phyloP scores from a whole-genome alignment of 495 filamentous ascomycete species.

The Evernia prunastri region DNA sequence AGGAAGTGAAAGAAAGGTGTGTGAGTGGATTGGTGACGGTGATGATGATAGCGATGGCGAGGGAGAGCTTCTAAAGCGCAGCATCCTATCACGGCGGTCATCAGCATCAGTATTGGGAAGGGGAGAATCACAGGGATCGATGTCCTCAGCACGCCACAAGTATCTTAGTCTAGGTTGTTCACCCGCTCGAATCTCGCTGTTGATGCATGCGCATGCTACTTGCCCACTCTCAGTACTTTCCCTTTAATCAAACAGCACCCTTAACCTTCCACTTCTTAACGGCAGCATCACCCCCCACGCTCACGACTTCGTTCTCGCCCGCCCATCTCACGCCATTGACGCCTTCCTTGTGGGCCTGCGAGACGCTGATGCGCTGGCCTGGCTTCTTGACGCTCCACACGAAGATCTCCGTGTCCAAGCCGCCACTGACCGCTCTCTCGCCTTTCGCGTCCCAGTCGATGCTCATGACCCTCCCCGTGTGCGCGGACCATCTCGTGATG shows the following conservation, averaged over 20 bases:
- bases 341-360: constrained; percentile 90
- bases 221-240: background rate
- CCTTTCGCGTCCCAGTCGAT: constrained; percentile 75
- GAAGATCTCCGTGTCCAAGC: constrained; percentile 81
- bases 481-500: constrained; percentile 82
- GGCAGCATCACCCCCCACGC: constrained; percentile 77
- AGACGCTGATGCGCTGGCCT: constrained; percentile 67
- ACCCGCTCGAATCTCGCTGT: background rate
- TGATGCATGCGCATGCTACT: background rate
- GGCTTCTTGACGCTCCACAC: constrained; percentile 86
- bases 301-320: constrained; percentile 62
- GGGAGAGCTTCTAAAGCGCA: no score
- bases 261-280: constrained; percentile 85
- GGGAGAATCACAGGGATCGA: no score
- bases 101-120: no score
- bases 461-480: constrained; percentile 77
- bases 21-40: no score
- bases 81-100: no score
- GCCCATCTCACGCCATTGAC: constrained; percentile 86
- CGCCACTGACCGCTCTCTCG: constrained; percentile 74
- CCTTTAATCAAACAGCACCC: constrained; percentile 36
- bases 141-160: background rate
- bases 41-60: no score
- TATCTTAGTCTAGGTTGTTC: background rate
- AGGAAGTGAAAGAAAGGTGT: no score